A percentile compares a stretch with the other conserved stretches of the same genome.
phyloP scores from a whole-genome alignment of 192 early-diverging fungal species.

The Backusella liffmaniae region DNA sequence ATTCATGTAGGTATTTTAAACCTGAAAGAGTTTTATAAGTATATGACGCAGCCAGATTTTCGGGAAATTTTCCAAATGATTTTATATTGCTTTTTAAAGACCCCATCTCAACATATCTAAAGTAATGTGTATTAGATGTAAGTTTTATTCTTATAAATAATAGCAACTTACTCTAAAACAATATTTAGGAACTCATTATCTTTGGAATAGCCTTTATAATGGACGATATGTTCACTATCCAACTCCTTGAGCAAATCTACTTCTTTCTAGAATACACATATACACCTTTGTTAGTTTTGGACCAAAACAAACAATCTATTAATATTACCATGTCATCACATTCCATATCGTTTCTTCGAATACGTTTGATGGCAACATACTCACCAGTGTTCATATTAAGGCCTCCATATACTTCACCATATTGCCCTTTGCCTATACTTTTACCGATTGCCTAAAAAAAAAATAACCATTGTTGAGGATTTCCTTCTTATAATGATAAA shows the following conservation, averaged over 20 bases:
- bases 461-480: not conserved
- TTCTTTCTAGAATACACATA: constrained; percentile 51
- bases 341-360: constrained; percentile 58
- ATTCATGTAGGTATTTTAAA: constrained; percentile 82
- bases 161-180: constrained; percentile 63
- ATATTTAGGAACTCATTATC: constrained; percentile 72
- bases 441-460: constrained; percentile 66
- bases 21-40: constrained; percentile 89
- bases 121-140: not conserved
- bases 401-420: constrained; percentile 80
- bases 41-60: constrained; percentile 84
- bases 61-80: constrained; percentile 88
- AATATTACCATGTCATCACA: constrained; percentile 69
- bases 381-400: constrained; percentile 75
- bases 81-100: constrained; percentile 83
- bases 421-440: constrained; percentile 88
- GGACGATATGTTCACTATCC: constrained; percentile 79
- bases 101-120: constrained; percentile 82
- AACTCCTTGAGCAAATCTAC: constrained; percentile 83
- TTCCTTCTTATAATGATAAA: not conserved
- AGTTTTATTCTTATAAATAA: not conserved
- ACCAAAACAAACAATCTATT: not conserved
- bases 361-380: constrained; percentile 86
- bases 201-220: constrained; percentile 80
- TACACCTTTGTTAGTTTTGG: not conserved